Evolutionary conservation across 2,329 filamentous ascomycete genomes (phyloP), one percentile per base, ranked within the genome.

Genomic region (Xylariaceae sp.): DNA sequence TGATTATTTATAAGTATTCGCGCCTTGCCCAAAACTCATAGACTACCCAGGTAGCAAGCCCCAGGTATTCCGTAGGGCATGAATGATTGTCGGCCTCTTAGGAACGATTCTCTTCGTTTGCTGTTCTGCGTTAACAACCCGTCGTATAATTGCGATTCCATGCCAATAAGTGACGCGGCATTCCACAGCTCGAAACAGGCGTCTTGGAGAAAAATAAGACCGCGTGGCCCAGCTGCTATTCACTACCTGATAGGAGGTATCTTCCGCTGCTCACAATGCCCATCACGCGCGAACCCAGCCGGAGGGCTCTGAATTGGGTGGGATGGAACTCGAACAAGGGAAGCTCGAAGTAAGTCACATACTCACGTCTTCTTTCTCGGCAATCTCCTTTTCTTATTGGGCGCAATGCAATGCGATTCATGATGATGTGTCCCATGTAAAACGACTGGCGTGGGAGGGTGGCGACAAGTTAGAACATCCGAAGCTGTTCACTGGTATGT

Each of bases 281-380:
- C 5, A 49, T 67, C 15, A 53, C 59, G 6, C 55, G 66, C 47
- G 65, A 67, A 52, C 64, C 63, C 3, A 68, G 66, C 50, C 63
- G 63, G 52, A 58, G 63, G 54, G 64, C 57, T 35, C 51, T 62
- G 37, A 56, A 58, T 23, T 66, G 65, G 65, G 60, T 66, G 52
- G 64, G 55, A 60, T 63, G 66, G 64, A 65, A 64, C 57, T 62
- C 62, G 23, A 66, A 53, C 15, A 66, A 57, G 48, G 44, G 55
- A 23, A 59, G 52, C 45, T 49, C 49, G 17, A 56, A 47, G 63
- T 66, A 60, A 15, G 59, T 51, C 6, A 8, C 7, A 13, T 11
- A 1, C 3, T 41, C 11, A 41, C 37, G 7, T 41, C 37, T 13
- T 41, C 37, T 13, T 13, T 13, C 11, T 41, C 48, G 30, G 34